Percentiles rank a stretch among this genome's conserved stretches.
These are phyloP conservation scores for Bonnemaisonia californica DNA, from an alignment of 31 red algal species.

Conservation along the genomic window DNA sequence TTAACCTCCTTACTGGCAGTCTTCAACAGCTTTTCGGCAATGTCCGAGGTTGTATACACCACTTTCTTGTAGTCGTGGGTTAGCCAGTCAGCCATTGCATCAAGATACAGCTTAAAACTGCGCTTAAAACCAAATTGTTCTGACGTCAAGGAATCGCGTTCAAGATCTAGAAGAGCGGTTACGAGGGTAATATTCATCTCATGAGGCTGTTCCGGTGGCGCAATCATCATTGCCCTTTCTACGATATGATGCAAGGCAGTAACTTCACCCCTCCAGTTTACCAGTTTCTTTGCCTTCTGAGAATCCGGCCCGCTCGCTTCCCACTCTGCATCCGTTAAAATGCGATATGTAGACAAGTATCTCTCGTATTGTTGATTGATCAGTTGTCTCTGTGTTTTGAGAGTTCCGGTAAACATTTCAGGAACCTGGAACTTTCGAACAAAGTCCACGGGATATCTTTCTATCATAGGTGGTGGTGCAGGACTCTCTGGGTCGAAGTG, in stretches of 20 bases:
- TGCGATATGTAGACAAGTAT: constrained; percentile 41
- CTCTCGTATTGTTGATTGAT: constrained; percentile 50
- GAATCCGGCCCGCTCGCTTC: constrained; percentile 11
- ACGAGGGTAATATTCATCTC: constrained; percentile 80
- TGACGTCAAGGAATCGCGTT: constrained; percentile 25
- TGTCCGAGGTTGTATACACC: constrained; percentile 64
- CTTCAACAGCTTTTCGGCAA: constrained; percentile 59
- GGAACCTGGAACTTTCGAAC: constrained; percentile 55
- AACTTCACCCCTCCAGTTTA: constrained; percentile 52
- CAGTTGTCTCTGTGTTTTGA: constrained; percentile 50
- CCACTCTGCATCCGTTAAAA: constrained; percentile 45
- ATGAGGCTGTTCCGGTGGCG: constrained; percentile 43
- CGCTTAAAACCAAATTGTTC: constrained; percentile 59
- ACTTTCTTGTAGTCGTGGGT: constrained; percentile 72
- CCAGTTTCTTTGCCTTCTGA: constrained; percentile 15
- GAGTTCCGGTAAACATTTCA: constrained; percentile 46
- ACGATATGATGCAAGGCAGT: constrained; percentile 59
- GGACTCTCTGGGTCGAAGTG: constrained; percentile 50
- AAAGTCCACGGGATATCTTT: constrained; percentile 70
- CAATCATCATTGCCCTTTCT: constrained; percentile 71
- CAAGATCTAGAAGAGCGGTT: constrained; percentile 66
- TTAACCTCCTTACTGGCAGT: constrained; percentile 47
- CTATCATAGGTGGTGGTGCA: constrained; percentile 45
- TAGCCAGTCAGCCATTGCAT: constrained; percentile 62
- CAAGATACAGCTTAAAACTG: constrained; percentile 70